A percentile compares a stretch with the other conserved stretches of the same genome.
phyloP scores from a whole-genome alignment of 306 rosid genomes.

The Vicia villosa region DNA sequence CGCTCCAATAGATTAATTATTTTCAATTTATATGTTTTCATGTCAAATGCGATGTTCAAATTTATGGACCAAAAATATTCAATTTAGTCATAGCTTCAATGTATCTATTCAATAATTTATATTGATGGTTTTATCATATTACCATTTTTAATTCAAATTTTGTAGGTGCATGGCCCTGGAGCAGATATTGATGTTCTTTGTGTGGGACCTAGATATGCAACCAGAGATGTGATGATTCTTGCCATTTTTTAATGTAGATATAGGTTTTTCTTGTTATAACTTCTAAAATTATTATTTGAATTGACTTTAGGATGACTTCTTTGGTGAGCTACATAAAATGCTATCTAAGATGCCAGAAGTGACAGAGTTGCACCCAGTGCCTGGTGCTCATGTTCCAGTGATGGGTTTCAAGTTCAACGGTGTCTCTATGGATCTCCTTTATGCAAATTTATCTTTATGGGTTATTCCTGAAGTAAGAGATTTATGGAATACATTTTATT shows the following conservation, averaged over 20 bases:
- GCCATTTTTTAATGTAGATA: constrained; percentile 23
- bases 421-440: constrained; percentile 89
- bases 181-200: constrained; percentile 94
- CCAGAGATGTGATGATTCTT: constrained; percentile 65
- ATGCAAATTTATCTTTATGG: constrained; percentile 85
- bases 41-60: not conserved
- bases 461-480: constrained; percentile 88
- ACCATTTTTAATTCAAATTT: constrained; percentile 19
- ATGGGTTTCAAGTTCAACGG: constrained; percentile 75
- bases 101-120: not conserved
- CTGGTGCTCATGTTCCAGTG: constrained; percentile 95
- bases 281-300: constrained; percentile 34
- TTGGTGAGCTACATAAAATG: constrained; percentile 78
- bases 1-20: not conserved
- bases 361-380: constrained; percentile 91
- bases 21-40: constrained; percentile 24
- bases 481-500: constrained; percentile 1
- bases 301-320: constrained; percentile 80
- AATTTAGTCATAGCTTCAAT: too few relatives aligned
- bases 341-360: constrained; percentile 86
- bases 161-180: constrained; percentile 95
- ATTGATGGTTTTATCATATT: not conserved
- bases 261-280: constrained; percentile 15
- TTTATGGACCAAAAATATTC: too few relatives aligned
- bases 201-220: constrained; percentile 93